A percentile compares a stretch with the other conserved stretches of the same genome.
Conservation (phyloP, 257 asterid genomes). For the Lycium barbarum region DNA sequence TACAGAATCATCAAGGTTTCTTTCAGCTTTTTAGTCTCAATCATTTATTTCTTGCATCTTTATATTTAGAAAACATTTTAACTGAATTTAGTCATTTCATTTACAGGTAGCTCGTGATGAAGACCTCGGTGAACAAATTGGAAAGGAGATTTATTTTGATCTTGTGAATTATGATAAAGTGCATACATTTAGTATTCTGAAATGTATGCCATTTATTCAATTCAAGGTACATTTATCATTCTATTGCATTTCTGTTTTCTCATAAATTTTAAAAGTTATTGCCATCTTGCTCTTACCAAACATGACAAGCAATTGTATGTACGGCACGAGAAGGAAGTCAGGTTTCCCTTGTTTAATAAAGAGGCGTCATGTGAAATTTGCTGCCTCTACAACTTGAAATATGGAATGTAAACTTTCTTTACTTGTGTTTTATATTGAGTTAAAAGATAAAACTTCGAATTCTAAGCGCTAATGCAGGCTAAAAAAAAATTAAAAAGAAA, state of each 20-base stretch:
- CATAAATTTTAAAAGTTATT: neutral
- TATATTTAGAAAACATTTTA: too few species aligned
- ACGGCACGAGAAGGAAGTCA: neutral
- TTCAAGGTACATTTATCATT: constrained; percentile 63
- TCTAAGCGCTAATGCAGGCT: neutral
- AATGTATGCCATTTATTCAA: neutral
- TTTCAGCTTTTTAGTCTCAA: neutral
- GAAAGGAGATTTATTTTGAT: too few species aligned
- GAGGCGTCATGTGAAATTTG: constrained; percentile 1
- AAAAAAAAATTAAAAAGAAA: too few species aligned
- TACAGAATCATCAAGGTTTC: too few species aligned
- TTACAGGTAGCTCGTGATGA: too few species aligned
- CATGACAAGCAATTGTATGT: neutral
- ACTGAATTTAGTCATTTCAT: too few species aligned
- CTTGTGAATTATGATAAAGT: too few species aligned
- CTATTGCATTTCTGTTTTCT: neutral
- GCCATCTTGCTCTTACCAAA: neutral
- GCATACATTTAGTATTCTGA: too few species aligned
- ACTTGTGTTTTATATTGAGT: neutral
- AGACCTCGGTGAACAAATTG: too few species aligned
- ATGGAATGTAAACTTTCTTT: neutral
- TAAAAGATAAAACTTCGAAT: neutral
- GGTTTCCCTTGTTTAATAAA: neutral
- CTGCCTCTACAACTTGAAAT: neutral
- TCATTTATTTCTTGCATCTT: neutral